Base-by-base conservation (phyloP, 257 asterid genomes). In the Avicennia marina region DNA sequence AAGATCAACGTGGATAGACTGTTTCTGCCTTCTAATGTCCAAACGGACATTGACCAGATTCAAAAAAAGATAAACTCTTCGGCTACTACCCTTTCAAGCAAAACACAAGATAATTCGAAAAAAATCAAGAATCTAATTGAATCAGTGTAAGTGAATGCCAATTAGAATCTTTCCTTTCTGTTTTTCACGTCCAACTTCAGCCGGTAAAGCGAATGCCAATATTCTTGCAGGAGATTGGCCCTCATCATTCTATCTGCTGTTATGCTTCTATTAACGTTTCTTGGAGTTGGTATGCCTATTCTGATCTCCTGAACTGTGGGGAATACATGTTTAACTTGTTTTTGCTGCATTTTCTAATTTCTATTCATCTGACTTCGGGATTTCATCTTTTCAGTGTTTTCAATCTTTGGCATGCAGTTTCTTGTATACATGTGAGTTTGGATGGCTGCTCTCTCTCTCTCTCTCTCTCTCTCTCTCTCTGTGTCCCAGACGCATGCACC, bases 11-110 rank as follows among this genome's bases (percentile, higher is more conserved):
- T 93, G 57, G 96, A 96, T 48, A 94, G 84, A 68, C 70, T 81
- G 21, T 86, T 82, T 77, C 95, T 93, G 58, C 97, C 99, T 25
- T 80, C 96, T 27, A 94, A 93, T 57, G 86, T 85, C 49, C 71
- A 53, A 58, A 44, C 40, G 51, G 96, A 82, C 67, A 93, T 89
- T 55, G 99, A 93, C 64, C 66, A 55, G 44, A 68, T 93, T 66
- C 86, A 80, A 58, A 74, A 56, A 31, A 83, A 93, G 53, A 70
- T 93, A 27, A 70, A 84, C 47, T 62, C 72, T 56, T 95, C 99
- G 56, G 94, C 97, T 10, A 60, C 75, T 73, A 84, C 72, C 0
- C 68, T 93, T 71, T 77, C 84, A 72, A 70, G 64, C 20, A 86
- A 84, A 72, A 93, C 99, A 17, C 29, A 66, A 33, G 85, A 84